Conservation (phyloP, 2,329 filamentous ascomycete genomes). For the Penicillium sp. region DNA sequence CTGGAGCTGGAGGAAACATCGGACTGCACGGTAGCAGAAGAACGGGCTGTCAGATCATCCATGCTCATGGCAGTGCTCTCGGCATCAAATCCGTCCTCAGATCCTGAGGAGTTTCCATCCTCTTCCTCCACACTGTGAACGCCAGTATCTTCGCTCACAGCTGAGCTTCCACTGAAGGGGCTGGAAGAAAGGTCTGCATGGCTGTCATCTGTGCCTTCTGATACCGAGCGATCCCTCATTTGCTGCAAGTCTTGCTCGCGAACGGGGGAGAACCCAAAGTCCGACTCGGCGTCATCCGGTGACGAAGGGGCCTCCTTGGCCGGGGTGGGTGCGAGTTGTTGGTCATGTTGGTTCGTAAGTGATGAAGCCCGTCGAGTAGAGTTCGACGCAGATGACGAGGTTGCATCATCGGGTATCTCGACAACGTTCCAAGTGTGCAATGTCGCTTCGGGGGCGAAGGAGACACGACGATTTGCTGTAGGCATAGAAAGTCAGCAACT, state of each 20-base stretch:
- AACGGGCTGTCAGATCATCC: conserved; percentile 75
- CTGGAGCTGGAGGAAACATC: conserved; percentile 61
- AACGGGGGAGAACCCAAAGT: conserved; percentile 65
- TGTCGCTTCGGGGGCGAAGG: conserved; percentile 95
- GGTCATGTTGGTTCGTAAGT: conserved; percentile 47
- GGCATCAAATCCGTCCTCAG: conserved; percentile 59
- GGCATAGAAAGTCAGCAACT: conserved; percentile 25
- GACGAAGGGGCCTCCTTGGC: conserved; percentile 68
- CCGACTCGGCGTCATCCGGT: conserved; percentile 64
- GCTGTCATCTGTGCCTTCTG: conserved; percentile 58
- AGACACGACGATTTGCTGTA: conserved; percentile 83
- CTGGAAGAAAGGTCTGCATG: conserved; percentile 76
- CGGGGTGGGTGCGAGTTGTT: conserved; percentile 43
- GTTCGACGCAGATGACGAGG: conserved; percentile 75
- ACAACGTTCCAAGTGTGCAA: conserved; percentile 96
- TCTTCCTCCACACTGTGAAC: conserved; percentile 48
- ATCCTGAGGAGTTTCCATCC: conserved; percentile 53
- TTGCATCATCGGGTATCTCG: conserved; percentile 86
- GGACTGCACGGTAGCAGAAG: conserved; percentile 66
- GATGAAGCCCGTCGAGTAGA: conserved; percentile 76
- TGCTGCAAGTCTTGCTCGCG: conserved; percentile 70
- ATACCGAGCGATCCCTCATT: conserved; percentile 51
- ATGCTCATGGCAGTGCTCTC: conserved; percentile 83
- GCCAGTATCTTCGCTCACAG: conserved; percentile 53
- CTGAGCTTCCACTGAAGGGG: conserved; percentile 70